Conservation (phyloP, 129 eudicot genomes). For the carrot (Daucus carota) region DNA sequence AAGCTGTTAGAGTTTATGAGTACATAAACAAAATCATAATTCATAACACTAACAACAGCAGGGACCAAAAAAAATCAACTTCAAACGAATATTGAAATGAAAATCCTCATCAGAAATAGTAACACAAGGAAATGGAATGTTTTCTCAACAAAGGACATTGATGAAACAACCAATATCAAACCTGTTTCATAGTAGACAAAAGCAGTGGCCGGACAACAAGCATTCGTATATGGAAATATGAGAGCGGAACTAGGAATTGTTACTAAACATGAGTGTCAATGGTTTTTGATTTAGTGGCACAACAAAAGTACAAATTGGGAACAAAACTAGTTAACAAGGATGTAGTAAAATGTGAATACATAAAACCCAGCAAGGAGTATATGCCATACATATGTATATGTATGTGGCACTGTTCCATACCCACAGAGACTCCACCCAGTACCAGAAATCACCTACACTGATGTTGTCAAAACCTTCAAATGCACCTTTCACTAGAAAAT, state of each 20-base stretch:
- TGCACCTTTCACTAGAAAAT: constrained; percentile 42
- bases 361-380: constrained; percentile 91
- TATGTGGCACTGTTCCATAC: constrained; percentile 92
- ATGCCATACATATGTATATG: constrained; percentile 67
- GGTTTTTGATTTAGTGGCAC: neutral
- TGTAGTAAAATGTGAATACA: constrained; percentile 61
- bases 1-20: too few relatives aligned
- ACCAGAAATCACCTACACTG: constrained; percentile 67
- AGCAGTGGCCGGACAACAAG: neutral
- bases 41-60: too few relatives aligned
- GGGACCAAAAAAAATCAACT: too few relatives aligned
- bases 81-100: too few relatives aligned
- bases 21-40: too few relatives aligned
- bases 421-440: constrained; percentile 84
- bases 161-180: too few relatives aligned
- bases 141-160: too few relatives aligned
- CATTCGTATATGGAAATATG: neutral
- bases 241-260: neutral
- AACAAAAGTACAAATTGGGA: neutral
- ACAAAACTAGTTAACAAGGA: constrained; percentile 29
- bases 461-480: constrained; percentile 36
- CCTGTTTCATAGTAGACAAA: too few relatives aligned
- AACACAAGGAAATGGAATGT: too few relatives aligned
- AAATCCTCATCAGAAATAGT: too few relatives aligned
- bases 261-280: neutral